Base-by-base conservation (phyloP, 176 grass and related monocot genomes). In the Musa acuminata region DNA sequence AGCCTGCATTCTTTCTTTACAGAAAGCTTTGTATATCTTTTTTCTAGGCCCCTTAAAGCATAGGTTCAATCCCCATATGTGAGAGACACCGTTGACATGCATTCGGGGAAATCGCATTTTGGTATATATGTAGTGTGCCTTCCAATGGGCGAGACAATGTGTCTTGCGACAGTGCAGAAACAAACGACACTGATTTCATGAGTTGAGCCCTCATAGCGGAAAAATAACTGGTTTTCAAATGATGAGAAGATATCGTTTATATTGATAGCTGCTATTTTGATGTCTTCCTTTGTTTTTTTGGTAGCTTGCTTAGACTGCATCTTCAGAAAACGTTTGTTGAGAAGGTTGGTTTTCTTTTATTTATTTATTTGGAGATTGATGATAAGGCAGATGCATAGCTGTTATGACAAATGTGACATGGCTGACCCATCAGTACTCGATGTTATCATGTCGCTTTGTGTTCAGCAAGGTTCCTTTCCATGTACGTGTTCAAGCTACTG, bases 61-160 rank as follows among this genome's bases (percentile, higher is more conserved):
- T 60, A 60, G 57, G 57, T 19, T 60, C 57, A 17, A 60, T 60
- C 57, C 57, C 57, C 57, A 21, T 60, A 20, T 8, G 57, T 21
- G 57, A 60, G n/a, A n/a, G 16, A 60, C 55, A 16, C 14, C 11
- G 55, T 57, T 43, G 4, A 57, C 16, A 57, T 57, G n/a, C 57
- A 60, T 60, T 60, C n/a, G 16, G 57, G 57, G 19, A 60, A 43
- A 60, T 21, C 57, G 17, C 57, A 60, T 60, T 60, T 60, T 60
- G 57, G 57, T 60, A 60, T 60, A 60, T 20, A 60, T 60, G n/a
- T 60, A 60, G 17, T 60, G 57, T 60, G n/a, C n/a, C 57, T 60
- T 60, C 35, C 57, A 60, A 60, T 60, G 7, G 0, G 8, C 8
- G 57, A 21, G 57, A 60, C 17, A 60, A 60, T 60, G 57, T 1